Conservation (phyloP, 768 basidiomycete species). For the Lyophyllum semitale region DNA sequence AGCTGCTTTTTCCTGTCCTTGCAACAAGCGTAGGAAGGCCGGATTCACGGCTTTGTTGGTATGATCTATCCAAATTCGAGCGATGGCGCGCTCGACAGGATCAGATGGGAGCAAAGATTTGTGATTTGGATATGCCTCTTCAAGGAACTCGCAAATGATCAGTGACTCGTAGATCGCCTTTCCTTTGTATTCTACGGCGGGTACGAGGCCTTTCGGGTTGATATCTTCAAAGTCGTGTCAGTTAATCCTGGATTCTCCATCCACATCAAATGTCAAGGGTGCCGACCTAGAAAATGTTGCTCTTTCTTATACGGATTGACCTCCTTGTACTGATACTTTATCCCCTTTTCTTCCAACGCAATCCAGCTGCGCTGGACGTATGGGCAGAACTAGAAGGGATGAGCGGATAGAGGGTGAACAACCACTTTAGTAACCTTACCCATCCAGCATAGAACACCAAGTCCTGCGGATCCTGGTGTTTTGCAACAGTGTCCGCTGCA, state of each 20-base stretch:
- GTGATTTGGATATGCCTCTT: slow-evolving; percentile 53
- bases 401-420: slow-evolving; percentile 6
- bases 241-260: not conserved
- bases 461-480: slow-evolving; percentile 53
- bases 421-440: slow-evolving; percentile 35
- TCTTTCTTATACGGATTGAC: slow-evolving; percentile 75
- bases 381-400: slow-evolving; percentile 49
- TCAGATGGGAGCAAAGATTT: slow-evolving; percentile 55
- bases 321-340: slow-evolving; percentile 70
- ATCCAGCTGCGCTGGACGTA: slow-evolving; percentile 68
- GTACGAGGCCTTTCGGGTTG: slow-evolving; percentile 74
- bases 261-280: not conserved
- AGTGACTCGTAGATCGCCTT: slow-evolving; percentile 66
- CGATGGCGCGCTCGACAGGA: slow-evolving; percentile 50
- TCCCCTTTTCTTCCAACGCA: slow-evolving; percentile 61
- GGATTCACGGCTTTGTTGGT: slow-evolving; percentile 55
- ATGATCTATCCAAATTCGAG: slow-evolving; percentile 60
- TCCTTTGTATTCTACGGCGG: slow-evolving; percentile 51
- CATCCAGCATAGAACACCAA: slow-evolving; percentile 64
- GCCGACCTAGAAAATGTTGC: slow-evolving; percentile 51
- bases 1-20: slow-evolving; percentile 35
- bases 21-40: slow-evolving; percentile 49
- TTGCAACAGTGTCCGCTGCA: slow-evolving; percentile 51
- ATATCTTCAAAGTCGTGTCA: slow-evolving; percentile 36
- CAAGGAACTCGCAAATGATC: slow-evolving; percentile 66